Conservation (phyloP, 164 flowering plant species). For the Nymphaea colorata region DNA sequence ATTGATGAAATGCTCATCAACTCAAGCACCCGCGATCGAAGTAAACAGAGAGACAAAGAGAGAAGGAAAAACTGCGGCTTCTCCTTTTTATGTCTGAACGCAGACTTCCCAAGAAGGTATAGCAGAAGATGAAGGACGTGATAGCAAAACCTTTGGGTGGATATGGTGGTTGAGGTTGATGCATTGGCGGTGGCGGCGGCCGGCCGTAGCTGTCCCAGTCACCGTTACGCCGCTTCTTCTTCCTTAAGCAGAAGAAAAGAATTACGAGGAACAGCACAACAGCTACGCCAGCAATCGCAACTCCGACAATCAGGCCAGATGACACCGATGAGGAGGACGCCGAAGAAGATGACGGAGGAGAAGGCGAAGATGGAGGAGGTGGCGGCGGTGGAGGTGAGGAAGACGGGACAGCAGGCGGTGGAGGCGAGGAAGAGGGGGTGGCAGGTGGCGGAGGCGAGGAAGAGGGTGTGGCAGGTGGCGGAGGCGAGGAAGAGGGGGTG, state of each 20-base stretch:
- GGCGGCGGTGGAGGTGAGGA: slow-evolving; percentile 5
- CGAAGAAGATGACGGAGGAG: background rate
- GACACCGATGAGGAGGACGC: slow-evolving; percentile 12
- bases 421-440: slow-evolving; percentile 4
- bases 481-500: slow-evolving; percentile 3
- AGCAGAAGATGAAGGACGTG: background rate
- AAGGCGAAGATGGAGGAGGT: background rate
- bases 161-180: too few relatives aligned
- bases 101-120: background rate
- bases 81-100: background rate
- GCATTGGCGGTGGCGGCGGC: slow-evolving; percentile 18
- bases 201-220: slow-evolving; percentile 25
- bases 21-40: too few relatives aligned
- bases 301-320: slow-evolving; percentile 44
- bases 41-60: too few relatives aligned
- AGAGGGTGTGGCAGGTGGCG: slow-evolving; percentile 4
- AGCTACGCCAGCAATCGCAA: slow-evolving; percentile 48
- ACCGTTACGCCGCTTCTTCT: slow-evolving; percentile 39
- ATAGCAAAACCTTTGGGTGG: background rate
- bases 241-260: slow-evolving; percentile 34
- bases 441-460: slow-evolving; percentile 13
- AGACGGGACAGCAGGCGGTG: slow-evolving; percentile 12
- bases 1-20: too few relatives aligned
- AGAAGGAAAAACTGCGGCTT: too few relatives aligned
- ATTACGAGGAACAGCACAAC: slow-evolving; percentile 27